phyloP scores from a whole-genome alignment of 768 basidiomycete genomes.

The Cystobasidium ongulense region DNA sequence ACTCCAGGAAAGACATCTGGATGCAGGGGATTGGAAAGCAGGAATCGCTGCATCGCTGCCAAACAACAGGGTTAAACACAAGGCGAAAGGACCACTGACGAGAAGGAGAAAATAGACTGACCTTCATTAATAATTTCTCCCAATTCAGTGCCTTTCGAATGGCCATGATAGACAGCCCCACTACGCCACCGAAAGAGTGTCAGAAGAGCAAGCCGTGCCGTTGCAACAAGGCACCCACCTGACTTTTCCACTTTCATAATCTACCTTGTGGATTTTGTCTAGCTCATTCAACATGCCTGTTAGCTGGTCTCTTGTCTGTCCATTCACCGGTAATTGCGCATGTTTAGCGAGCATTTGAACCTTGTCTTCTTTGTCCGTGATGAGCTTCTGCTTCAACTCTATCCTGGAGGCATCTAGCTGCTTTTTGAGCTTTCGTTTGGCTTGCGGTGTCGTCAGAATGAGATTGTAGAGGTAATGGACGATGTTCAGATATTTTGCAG shows the following conservation, averaged over 20 bases:
- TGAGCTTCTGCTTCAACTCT: slow-evolving; percentile 60
- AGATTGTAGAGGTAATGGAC: slow-evolving; percentile 48
- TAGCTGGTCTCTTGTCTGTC: slow-evolving; percentile 65
- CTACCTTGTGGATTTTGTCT: slow-evolving; percentile 42
- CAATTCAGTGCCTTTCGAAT: slow-evolving; percentile 35
- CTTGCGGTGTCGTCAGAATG: slow-evolving; percentile 56
- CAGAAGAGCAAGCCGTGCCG: not conserved
- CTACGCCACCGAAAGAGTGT: slow-evolving; percentile 45
- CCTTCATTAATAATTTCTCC: slow-evolving; percentile 14
- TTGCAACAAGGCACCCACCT: slow-evolving; percentile 33
- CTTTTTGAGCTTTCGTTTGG: slow-evolving; percentile 54
- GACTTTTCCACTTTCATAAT: slow-evolving; percentile 53
- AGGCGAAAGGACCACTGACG: not conserved
- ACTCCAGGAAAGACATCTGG: slow-evolving; percentile 80
- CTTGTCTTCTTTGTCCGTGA: slow-evolving; percentile 55
- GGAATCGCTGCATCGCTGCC: slow-evolving; percentile 25
- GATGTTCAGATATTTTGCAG: slow-evolving; percentile 49
- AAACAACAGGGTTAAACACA: not conserved
- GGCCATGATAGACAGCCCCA: slow-evolving; percentile 68
- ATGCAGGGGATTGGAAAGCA: slow-evolving; percentile 54
- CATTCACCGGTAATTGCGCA: slow-evolving; percentile 55
- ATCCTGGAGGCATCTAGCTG: slow-evolving; percentile 60
- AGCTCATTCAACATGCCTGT: slow-evolving; percentile 68
- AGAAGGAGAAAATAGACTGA: not conserved
- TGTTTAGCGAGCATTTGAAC: slow-evolving; percentile 51